Evolutionary conservation across 2,329 filamentous ascomycete genomes (phyloP), one percentile per base, ranked within the genome.

Genomic region (Graphiopsis chlorocephala): DNA sequence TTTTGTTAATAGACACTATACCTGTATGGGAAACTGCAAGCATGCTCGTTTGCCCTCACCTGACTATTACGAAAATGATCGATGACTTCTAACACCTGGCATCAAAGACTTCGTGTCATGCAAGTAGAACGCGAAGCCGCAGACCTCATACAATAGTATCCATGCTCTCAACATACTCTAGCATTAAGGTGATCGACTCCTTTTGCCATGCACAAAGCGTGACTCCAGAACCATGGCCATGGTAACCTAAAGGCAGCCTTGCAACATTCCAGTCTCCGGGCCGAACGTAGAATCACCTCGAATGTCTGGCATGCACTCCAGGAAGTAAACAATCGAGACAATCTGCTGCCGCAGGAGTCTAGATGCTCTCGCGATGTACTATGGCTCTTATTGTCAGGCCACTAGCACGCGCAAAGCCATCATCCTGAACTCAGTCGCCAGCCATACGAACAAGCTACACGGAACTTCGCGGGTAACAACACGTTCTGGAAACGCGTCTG

Each of bases 261-360:
- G 50, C 15, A 31, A 31, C 50, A 53, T 53, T 53, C 50, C 50
- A 29, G 50, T 53, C 14, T 11, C 29, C 50, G 50, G 50, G 17
- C 26, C 50, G 50, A 31, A 53, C 38, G 38, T 28, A 20, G 15
- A 53, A 29, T 31, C 26, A 53, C 26, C 26, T 17, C 28, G 47
- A 14, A 50, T 28, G 25, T 31, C 28, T 53, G 50, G 50, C 50
- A 53, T 53, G 50, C 29, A 53, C 26, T 53, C 17, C 50, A 28
- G 26, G n/a, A 28, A 31, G 50, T 53, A 53, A 53, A 53, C 50
- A 53, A 53, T n/a, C 26, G 31, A 53, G 31, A 53, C 50, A 53
- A 53, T n/a, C 26, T 20, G 28, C 26, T 31, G 15, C 11, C 50
- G 29, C 50, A 12, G 28, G 7, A 29, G 50, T 53, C 50, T 31